A percentile compares a stretch with the other conserved stretches of the same genome.
Evolutionary conservation across 2,329 filamentous ascomycete genomes (phyloP).

Genomic region (Verticillium alfalfae): DNA sequence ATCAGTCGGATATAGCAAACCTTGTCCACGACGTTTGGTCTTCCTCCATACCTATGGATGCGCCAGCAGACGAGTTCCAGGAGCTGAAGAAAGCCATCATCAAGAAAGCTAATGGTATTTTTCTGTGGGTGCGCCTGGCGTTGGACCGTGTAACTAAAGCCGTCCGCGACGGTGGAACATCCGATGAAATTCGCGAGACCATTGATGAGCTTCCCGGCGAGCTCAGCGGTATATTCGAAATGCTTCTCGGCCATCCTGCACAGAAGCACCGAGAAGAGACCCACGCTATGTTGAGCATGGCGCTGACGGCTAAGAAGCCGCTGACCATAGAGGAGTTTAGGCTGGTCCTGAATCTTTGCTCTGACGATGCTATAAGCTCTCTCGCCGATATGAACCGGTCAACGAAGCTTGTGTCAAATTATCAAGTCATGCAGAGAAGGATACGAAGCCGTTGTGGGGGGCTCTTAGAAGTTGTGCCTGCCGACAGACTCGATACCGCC

Average conservation of each 20-base stretch:
- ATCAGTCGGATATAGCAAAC: neutral
- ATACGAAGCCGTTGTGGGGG: slow-evolving; percentile 3
- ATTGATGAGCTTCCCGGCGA: neutral
- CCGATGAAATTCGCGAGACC: neutral
- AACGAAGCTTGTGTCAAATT: neutral
- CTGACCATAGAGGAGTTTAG: neutral
- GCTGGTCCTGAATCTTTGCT: neutral
- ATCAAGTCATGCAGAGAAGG: slow-evolving; percentile 1
- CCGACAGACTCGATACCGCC: neutral
- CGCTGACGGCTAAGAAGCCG: neutral
- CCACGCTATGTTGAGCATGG: neutral
- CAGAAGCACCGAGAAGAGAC: neutral
- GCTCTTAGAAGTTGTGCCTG: slow-evolving; percentile 1
- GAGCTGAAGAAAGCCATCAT: neutral
- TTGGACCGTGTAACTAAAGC: neutral
- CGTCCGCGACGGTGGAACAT: neutral
- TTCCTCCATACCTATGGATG: neutral
- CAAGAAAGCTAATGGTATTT: neutral
- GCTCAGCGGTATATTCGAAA: neutral
- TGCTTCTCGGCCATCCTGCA: neutral
- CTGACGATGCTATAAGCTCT: neutral
- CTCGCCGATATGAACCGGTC: neutral
- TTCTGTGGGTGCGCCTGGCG: neutral
- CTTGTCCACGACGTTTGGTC: neutral
- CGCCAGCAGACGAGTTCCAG: neutral